These are phyloP conservation scores for Dryadomyces quercivorus DNA, from an alignment of 2,329 filamentous ascomycete genomes.

Conservation along the genomic window DNA sequence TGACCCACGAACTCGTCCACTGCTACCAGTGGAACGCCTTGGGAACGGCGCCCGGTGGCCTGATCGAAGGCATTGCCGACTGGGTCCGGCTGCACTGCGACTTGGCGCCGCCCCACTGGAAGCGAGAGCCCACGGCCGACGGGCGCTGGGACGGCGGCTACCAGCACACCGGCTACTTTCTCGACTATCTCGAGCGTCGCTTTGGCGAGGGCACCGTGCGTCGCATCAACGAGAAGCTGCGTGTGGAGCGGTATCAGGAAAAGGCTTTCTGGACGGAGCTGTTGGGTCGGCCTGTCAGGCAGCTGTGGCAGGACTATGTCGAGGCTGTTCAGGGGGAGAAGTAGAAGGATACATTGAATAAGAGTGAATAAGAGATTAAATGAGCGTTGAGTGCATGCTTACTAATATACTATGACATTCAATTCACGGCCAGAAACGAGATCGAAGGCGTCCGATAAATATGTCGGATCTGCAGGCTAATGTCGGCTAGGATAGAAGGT, in stretches of 20 bases:
- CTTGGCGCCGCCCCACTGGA: constrained; percentile 77
- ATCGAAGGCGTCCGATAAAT: no score
- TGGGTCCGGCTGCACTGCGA: constrained; percentile 71
- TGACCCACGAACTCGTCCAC: constrained; percentile 90
- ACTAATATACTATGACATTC: no score
- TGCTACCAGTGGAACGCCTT: constrained; percentile 74
- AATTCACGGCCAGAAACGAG: no score
- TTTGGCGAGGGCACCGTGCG: constrained; percentile 49
- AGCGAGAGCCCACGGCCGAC: constrained; percentile 27
- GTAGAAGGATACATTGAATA: no score
- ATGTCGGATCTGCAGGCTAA: no score
- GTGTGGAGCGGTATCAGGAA: constrained; percentile 51
- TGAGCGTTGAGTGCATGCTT: no score
- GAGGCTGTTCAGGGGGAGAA: no score
- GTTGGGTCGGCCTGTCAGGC: constrained; percentile 51
- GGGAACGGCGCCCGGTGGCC: constrained; percentile 53
- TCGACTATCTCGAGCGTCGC: constrained; percentile 68
- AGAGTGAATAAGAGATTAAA: no score
- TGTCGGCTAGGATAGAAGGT: no score
- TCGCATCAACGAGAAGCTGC: constrained; percentile 55
- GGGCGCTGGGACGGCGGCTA: constrained; percentile 81
- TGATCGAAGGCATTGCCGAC: constrained; percentile 87
- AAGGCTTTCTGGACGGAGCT: constrained; percentile 55
- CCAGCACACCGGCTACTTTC: constrained; percentile 81
- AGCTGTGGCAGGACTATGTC: constrained; percentile 66